phyloP scores from a whole-genome alignment of 2,329 filamentous ascomycete species.

The Cylindrodendrum hubeiense region DNA sequence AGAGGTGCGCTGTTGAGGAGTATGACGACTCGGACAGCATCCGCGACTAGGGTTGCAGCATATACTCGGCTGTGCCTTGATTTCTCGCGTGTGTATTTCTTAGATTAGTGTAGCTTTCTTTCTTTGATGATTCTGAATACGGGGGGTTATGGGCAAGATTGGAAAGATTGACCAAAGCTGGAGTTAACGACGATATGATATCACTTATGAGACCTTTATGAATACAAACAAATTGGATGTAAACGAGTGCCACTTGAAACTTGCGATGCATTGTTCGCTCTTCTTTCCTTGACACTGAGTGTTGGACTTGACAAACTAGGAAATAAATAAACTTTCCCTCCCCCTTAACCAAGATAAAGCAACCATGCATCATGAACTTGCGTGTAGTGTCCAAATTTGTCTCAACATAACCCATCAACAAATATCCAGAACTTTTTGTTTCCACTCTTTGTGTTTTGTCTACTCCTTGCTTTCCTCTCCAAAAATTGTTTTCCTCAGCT shows the following conservation, averaged over 20 bases:
- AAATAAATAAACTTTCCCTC: background rate
- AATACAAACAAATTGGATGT: background rate
- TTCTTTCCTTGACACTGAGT: background rate
- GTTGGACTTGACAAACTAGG: background rate
- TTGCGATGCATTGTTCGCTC: background rate
- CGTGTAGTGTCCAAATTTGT: background rate
- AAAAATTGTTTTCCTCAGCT: conserved; percentile 61
- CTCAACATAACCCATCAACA: background rate
- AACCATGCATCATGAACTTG: background rate
- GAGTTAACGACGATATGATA: conserved; percentile 7
- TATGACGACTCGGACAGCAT: conserved; percentile 28
- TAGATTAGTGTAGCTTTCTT: background rate
- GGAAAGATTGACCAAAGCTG: background rate
- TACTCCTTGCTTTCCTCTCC: conserved; percentile 26
- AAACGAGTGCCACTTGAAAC: background rate
- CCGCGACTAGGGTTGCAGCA: background rate
- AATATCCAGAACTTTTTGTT: background rate
- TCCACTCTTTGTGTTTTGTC: background rate
- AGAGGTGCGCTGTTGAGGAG: conserved; percentile 25
- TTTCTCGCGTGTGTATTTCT: background rate
- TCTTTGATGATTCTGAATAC: background rate
- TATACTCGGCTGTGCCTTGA: too few relatives aligned
- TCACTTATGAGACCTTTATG: background rate
- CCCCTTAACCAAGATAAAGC: too few relatives aligned
- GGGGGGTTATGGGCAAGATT: background rate